Percentiles rank a stretch among this genome's conserved stretches.
These are phyloP conservation scores for Euclidium syriacum DNA, from an alignment of 345 rosid genomes.

Conservation along the genomic window DNA sequence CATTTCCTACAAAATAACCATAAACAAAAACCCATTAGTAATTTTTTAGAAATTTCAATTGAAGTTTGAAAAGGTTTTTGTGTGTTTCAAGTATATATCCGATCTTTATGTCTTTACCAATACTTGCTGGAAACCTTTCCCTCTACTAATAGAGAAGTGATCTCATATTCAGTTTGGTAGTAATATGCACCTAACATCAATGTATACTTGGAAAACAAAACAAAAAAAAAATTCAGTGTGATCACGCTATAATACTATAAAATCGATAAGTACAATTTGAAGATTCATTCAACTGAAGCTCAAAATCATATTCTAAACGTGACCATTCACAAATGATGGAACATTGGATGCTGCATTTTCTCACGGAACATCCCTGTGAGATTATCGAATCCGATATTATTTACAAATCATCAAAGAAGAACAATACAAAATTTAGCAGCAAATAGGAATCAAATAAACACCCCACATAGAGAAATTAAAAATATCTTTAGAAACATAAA, in stretches of 20 bases:
- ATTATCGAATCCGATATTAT: slow-evolving; percentile 70
- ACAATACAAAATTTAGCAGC: too few species aligned
- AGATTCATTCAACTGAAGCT: slow-evolving; percentile 54
- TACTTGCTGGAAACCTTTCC: slow-evolving; percentile 70
- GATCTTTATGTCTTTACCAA: slow-evolving; percentile 65
- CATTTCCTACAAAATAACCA: slow-evolving; percentile 63
- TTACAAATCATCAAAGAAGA: too few species aligned
- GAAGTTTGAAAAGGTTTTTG: background rate
- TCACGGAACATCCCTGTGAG: slow-evolving; percentile 78
- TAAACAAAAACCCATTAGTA: background rate
- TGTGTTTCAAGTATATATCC: slow-evolving; percentile 31
- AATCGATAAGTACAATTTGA: background rate
- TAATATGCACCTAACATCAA: slow-evolving; percentile 88
- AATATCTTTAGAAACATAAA: too few species aligned
- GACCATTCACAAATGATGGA: slow-evolving; percentile 75
- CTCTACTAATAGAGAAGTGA: slow-evolving; percentile 48
- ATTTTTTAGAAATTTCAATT: background rate
- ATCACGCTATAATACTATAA: background rate
- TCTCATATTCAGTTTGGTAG: slow-evolving; percentile 72
- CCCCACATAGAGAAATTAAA: too few species aligned
- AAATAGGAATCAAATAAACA: too few species aligned
- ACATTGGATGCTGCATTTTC: slow-evolving; percentile 71
- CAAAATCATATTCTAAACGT: slow-evolving; percentile 74
- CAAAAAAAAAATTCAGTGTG: background rate
- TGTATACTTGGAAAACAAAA: slow-evolving; percentile 42